A percentile compares a stretch with the other conserved stretches of the same genome.
These are phyloP conservation scores for Metahyphopichia silvanorum DNA, from an alignment of 805 yeast genomes.

Conservation along the genomic window DNA sequence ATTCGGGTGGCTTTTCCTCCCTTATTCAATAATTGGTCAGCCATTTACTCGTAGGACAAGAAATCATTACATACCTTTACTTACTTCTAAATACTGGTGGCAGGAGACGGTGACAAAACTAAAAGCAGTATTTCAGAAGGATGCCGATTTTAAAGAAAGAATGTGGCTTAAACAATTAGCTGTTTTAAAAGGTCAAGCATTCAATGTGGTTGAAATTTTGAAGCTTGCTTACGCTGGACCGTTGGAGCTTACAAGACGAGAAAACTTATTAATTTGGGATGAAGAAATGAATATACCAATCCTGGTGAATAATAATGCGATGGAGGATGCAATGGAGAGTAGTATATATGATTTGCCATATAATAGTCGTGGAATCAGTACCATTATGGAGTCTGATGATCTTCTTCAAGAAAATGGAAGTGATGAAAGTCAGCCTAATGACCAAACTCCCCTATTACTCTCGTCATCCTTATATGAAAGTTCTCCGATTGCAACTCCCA, in stretches of 20 bases:
- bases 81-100: conserved; percentile 71
- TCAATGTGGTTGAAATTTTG: conserved; percentile 66
- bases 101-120: conserved; percentile 50
- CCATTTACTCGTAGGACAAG: conserved; percentile 60
- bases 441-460: conserved; percentile 6
- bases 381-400: not conserved
- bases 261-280: conserved; percentile 57
- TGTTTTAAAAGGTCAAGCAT: conserved; percentile 74
- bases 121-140: conserved; percentile 48
- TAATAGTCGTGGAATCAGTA: not conserved
- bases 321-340: conserved; percentile 40
- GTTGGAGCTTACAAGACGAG: conserved; percentile 58
- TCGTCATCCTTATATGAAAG: too few species aligned
- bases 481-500: conserved; percentile 1
- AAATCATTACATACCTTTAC: conserved; percentile 51
- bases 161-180: conserved; percentile 70
- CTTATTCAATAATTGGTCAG: conserved; percentile 59
- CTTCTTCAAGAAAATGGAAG: conserved; percentile 2
- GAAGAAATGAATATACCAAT: conserved; percentile 57
- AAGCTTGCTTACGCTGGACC: conserved; percentile 61
- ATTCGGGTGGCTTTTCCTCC: conserved; percentile 73
- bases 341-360: conserved; percentile 19
- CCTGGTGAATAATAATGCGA: conserved; percentile 19
- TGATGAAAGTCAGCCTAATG: conserved; percentile 1
- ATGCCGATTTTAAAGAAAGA: conserved; percentile 59